phyloP scores from a whole-genome alignment of 306 rosid genomes.

The Biancaea sappan region DNA sequence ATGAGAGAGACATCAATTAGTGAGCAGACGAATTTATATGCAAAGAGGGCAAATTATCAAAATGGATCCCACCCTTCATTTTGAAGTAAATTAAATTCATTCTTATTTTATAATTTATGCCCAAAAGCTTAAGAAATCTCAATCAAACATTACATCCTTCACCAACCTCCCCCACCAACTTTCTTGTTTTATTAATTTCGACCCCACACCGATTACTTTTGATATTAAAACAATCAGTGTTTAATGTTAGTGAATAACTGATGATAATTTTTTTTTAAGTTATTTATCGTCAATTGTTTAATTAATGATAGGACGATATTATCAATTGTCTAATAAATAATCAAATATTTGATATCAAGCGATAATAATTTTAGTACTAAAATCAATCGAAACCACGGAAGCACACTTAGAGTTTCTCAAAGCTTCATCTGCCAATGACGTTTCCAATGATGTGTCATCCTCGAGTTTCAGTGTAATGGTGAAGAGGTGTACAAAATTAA shows the following conservation, averaged over 20 bases:
- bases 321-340: too few relatives aligned
- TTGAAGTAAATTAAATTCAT: background rate
- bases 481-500: background rate
- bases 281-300: too few relatives aligned
- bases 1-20: background rate
- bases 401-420: too few relatives aligned
- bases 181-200: background rate
- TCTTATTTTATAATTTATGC: background rate
- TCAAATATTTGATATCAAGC: too few relatives aligned
- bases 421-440: background rate
- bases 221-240: too few relatives aligned
- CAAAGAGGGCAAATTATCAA: background rate
- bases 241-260: too few relatives aligned
- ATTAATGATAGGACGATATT: too few relatives aligned
- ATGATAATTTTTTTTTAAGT: too few relatives aligned
- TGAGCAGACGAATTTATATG: background rate
- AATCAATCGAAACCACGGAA: too few relatives aligned
- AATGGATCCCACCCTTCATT: background rate
- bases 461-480: background rate
- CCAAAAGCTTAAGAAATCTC: background rate
- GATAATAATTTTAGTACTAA: too few relatives aligned
- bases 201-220: too few relatives aligned
- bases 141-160: conserved; percentile 6
- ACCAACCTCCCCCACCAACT: conserved; percentile 47
- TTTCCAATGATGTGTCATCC: background rate